phyloP scores from a whole-genome alignment of 2,329 filamentous ascomycete genomes.

The Lachnellula hyalina region DNA sequence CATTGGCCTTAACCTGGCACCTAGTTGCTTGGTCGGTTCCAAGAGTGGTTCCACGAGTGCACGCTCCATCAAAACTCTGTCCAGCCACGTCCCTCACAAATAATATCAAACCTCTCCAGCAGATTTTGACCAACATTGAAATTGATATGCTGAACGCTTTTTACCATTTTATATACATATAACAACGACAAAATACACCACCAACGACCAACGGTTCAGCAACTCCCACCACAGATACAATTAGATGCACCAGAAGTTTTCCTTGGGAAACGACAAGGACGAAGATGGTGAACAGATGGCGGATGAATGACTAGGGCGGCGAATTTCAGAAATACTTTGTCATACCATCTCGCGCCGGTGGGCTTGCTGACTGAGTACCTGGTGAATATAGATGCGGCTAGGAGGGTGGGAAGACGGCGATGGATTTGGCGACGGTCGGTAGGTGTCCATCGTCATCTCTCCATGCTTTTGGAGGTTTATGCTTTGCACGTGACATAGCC shows the following conservation, averaged over 20 bases:
- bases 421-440: constrained; percentile 35
- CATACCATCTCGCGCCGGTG: constrained; percentile 56
- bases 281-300: constrained; percentile 80
- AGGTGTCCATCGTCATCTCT: too few species aligned
- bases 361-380: constrained; percentile 55
- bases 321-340: constrained; percentile 63
- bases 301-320: constrained; percentile 70
- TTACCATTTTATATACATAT: too few species aligned
- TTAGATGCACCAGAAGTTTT: constrained; percentile 69
- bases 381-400: constrained; percentile 72
- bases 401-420: constrained; percentile 78
- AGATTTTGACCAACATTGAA: too few species aligned
- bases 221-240: constrained; percentile 76
- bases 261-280: constrained; percentile 83
- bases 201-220: constrained; percentile 71
- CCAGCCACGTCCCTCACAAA: too few species aligned
- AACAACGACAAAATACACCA: constrained; percentile 74
- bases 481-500: too few species aligned
- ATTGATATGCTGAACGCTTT: too few species aligned
- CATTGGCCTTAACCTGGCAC: too few species aligned
- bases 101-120: too few species aligned
- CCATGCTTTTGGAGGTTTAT: too few species aligned
- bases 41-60: too few species aligned
- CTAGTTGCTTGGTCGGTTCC: too few species aligned
- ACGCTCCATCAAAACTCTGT: too few species aligned